A percentile compares a stretch with the other conserved stretches of the same genome.
These are phyloP conservation scores for Eucalyptus rudis DNA, from an alignment of 345 rosid species.

Conservation along the genomic window DNA sequence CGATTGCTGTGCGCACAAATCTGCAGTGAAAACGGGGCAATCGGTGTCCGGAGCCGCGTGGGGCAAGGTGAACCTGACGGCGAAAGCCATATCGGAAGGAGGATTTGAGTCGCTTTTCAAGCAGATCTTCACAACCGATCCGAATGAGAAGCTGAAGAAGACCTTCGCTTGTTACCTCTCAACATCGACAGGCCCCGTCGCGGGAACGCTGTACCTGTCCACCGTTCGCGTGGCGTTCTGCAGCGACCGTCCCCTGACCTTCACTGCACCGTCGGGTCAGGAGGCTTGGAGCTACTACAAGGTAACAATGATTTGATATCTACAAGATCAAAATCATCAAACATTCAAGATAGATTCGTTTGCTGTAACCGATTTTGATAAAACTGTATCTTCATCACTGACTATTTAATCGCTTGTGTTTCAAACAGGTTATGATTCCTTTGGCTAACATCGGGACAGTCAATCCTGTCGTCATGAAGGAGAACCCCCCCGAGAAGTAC, in stretches of 20 bases:
- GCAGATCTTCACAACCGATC: conserved; percentile 48
- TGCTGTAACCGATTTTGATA: not conserved
- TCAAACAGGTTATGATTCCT: conserved; percentile 46
- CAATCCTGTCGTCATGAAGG: conserved; percentile 40
- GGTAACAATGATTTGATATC: conserved; percentile 6
- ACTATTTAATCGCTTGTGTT: not conserved
- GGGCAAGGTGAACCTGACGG: conserved; percentile 79
- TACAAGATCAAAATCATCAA: not conserved
- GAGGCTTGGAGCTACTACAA: conserved; percentile 86
- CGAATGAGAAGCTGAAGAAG: conserved; percentile 61
- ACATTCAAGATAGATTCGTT: not conserved
- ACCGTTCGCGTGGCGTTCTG: conserved; percentile 54
- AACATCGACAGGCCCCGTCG: conserved; percentile 78
- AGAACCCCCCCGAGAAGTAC: conserved; percentile 54
- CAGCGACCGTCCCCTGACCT: conserved; percentile 73
- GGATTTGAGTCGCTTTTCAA: conserved; percentile 81
- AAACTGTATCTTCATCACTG: not conserved
- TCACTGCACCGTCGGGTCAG: conserved; percentile 74
- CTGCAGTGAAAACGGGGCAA: conserved; percentile 56
- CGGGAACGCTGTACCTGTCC: conserved; percentile 75
- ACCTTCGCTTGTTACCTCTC: conserved; percentile 80
- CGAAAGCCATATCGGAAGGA: conserved; percentile 66
- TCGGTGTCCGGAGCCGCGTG: conserved; percentile 70
- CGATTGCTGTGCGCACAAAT: not conserved
- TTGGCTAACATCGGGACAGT: conserved; percentile 25